Base-by-base conservation (phyloP, 2,329 filamentous ascomycete species). In the Epichloe typhina region DNA sequence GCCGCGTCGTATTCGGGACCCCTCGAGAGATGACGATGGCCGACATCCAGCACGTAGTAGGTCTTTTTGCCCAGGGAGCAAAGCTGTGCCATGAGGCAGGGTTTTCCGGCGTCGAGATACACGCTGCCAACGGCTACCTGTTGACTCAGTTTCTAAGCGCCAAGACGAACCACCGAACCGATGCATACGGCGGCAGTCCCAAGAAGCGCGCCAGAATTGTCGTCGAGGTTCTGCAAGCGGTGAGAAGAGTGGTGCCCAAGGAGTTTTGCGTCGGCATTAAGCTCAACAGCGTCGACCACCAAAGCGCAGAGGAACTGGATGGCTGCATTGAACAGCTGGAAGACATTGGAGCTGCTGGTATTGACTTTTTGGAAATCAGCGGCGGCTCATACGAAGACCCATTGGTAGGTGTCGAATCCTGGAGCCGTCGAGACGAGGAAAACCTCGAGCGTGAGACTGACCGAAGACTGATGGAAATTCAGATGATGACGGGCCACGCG, bases 321-420 rank as follows among this genome's bases (percentile, higher is more conserved):
- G 79, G 80, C 12, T 76, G 72, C 37, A 64, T 85, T 39, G 72
- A 77, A 51, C 82, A 86, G 59, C 68, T 83, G 9, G 62, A 67
- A n/a, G 59, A 69, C 17, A 71, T 82, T 4, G 63, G 63, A 0
- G 66, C 64, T 5, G 70, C 69, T 39, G 75, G 67, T 5, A 64
- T 86, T 2, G 83, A 87, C 63, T 86, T 85, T 55, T 64, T 87
- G 2, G 83, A 88, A 63, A 73, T 87, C 26, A 80, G 75, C 17
- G 84, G 83, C 0, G 83, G 84, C 0, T 75, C 63, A 0, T 82
- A 76, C 55, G 75, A 82, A 56, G 63, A 79, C 50, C 71, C 77
- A 0, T 58, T 55, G 47, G 74, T 77, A 58, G 48, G 60, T 52
- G 1, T 13, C 12, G 13, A 17, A 39, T 26, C 17, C 9, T 9